These are phyloP conservation scores for Diplocarpon rosae DNA, from an alignment of 2,329 filamentous ascomycete genomes.

Conservation along the genomic window DNA sequence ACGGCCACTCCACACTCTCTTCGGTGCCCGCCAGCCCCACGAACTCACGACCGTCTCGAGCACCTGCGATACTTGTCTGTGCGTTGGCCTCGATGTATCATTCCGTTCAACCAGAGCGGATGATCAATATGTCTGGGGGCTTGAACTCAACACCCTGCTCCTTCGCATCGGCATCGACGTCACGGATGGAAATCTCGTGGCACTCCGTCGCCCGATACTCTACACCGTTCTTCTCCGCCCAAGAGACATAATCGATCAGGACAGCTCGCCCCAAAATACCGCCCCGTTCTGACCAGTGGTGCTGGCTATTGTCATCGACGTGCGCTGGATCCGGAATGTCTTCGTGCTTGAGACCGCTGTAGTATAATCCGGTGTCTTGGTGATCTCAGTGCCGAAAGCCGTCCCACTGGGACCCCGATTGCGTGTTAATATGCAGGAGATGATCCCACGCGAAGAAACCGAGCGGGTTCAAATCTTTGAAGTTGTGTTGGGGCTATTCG, in stretches of 20 bases:
- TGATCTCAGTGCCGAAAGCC: conserved; percentile 30
- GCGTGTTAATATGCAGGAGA: conserved; percentile 36
- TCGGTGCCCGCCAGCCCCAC: conserved; percentile 36
- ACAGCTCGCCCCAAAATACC: conserved; percentile 46
- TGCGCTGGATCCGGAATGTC: conserved; percentile 28
- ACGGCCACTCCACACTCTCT: conserved; percentile 33
- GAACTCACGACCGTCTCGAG: conserved; percentile 28
- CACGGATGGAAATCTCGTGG: conserved; percentile 20
- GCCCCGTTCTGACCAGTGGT: conserved; percentile 22
- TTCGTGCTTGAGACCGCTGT: conserved; percentile 25
- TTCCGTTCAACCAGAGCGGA: conserved; percentile 37
- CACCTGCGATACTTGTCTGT: conserved; percentile 28
- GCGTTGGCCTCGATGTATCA: conserved; percentile 27
- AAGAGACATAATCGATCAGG: conserved; percentile 40
- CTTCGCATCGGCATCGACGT: conserved; percentile 21
- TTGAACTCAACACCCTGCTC: conserved; percentile 25
- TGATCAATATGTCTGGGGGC: conserved; percentile 39
- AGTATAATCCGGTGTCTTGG: conserved; percentile 21
- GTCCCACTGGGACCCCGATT: conserved; percentile 36
- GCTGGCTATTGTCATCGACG: conserved; percentile 19
- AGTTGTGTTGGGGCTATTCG: conserved; percentile 8
- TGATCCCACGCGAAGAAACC: conserved; percentile 43
- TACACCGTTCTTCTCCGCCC: conserved; percentile 27
- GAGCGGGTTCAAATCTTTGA: conserved; percentile 9
- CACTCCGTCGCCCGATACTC: conserved; percentile 25